Evolutionary conservation across 306 rosid species (phyloP), one percentile per base, ranked within the genome.

Genomic region (Comarum palustre): DNA sequence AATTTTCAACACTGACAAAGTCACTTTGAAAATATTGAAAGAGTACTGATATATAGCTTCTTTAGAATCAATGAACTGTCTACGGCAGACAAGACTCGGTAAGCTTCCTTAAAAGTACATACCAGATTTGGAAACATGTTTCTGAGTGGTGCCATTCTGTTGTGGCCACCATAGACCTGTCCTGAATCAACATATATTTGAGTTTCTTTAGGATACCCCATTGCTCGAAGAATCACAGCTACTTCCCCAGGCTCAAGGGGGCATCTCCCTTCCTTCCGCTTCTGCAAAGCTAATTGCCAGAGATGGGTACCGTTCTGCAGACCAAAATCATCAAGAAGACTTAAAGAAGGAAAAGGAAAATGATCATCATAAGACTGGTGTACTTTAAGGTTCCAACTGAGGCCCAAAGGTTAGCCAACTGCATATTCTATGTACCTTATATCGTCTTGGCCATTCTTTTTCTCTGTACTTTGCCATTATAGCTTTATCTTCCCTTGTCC

Each of bases 181-280:
- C 99, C 99, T 52, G 99, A 94, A 78, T 97, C 99, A 60, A 94
- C 99, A 75, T 94, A 94, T 75, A 94, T 94, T 86, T 94, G 99
- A 41, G 99, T 94, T 83, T 94, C 99, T 81, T 89, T 94, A 0
- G 96, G 91, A 79, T 94, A 94, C 73, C 99, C 99, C 97, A 94
- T 86, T 66, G 99, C 99, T 38, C 99, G 90, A 55, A 94, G 99
- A 84, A 94, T 87, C 42, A 94, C 96, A 34, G 99, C 99, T 81
- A 94, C 99, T 90, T 94, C 99, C 59, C 89, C 97, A 64, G 99
- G 99, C 82, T 94, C 99, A 74, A 91, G 92, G 66, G 99, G 99
- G 79, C 99, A 94, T 43, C 99, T 84, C 54, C 99, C 99, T 83
- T 94, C 99, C 91, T 94, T 94, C 55, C 99, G 85, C 86, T 94